Conservation (phyloP, 1,139 yeast genomes). For the Taphrina communis region DNA sequence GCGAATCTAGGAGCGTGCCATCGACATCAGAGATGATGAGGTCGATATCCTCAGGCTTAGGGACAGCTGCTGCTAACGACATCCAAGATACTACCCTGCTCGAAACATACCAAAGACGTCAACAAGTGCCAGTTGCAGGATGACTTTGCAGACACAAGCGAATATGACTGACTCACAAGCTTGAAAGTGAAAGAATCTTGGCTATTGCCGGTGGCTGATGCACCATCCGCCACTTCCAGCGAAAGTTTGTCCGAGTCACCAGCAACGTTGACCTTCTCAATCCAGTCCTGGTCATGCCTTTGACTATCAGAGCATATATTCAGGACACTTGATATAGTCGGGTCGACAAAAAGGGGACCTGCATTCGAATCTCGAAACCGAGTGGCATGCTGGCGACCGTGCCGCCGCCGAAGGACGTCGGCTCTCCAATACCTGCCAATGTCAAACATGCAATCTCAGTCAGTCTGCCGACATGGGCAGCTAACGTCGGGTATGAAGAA, state of each 20-base stretch:
- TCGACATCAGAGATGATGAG: slow-evolving; percentile 43
- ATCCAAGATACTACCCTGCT: neutral
- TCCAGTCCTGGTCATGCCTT: too few species aligned
- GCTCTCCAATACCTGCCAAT: slow-evolving; percentile 84
- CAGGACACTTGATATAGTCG: too few species aligned
- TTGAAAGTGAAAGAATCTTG: neutral
- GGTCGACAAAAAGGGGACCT: too few species aligned
- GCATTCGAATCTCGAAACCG: neutral
- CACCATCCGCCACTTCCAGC: slow-evolving; percentile 4
- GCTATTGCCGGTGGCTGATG: neutral
- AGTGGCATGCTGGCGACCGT: slow-evolving; percentile 1
- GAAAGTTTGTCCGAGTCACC: neutral
- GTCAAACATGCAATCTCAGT: slow-evolving; percentile 93
- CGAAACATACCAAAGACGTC: too few species aligned
- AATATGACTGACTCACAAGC: neutral
- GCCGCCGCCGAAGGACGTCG: slow-evolving; percentile 53
- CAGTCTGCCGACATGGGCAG: slow-evolving; percentile 91
- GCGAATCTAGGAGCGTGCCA: slow-evolving; percentile 42
- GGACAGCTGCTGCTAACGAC: neutral
- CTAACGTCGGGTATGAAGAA: slow-evolving; percentile 89
- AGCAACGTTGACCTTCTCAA: too few species aligned
- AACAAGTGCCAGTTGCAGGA: too few species aligned
- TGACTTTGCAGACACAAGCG: too few species aligned
- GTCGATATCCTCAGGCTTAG: slow-evolving; percentile 12
- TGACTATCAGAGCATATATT: too few species aligned